A percentile compares a stretch with the other conserved stretches of the same genome.
phyloP scores from a whole-genome alignment of 495 filamentous ascomycete genomes.

The Recurvomyces mirabilis region DNA sequence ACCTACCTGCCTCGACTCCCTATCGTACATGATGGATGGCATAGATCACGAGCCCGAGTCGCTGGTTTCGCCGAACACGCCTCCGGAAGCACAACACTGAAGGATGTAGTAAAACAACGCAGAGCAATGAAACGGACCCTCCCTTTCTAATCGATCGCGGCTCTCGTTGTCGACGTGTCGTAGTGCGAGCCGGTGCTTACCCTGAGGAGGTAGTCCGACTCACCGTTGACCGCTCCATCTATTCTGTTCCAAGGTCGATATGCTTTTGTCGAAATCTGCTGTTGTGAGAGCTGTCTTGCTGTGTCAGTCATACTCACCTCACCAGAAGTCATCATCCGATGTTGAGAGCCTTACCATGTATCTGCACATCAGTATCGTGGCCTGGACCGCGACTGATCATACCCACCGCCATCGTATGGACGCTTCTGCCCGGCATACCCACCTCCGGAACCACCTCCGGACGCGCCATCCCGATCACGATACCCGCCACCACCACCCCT shows the following conservation, averaged over 20 bases:
- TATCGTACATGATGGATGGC: too few relatives aligned
- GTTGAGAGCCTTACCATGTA: slow-evolving; percentile 7
- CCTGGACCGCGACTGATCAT: slow-evolving; percentile 38
- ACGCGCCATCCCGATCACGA: slow-evolving; percentile 42
- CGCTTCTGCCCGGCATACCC: slow-evolving; percentile 52
- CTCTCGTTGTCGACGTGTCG: neutral
- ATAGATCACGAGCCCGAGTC: too few relatives aligned
- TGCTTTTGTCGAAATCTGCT: neutral
- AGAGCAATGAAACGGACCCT: slow-evolving; percentile 17
- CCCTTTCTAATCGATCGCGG: slow-evolving; percentile 1
- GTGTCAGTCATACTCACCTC: slow-evolving; percentile 22
- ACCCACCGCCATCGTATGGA: slow-evolving; percentile 40
- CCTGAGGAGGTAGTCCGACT: slow-evolving; percentile 24
- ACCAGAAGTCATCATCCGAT: neutral
- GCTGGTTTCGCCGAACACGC: too few relatives aligned
- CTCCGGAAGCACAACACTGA: too few relatives aligned
- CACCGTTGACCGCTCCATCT: slow-evolving; percentile 13
- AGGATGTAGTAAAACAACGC: too few relatives aligned
- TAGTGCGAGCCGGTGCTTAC: slow-evolving; percentile 18
- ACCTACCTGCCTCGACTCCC: too few relatives aligned
- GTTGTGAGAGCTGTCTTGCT: slow-evolving; percentile 4
- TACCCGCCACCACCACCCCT: slow-evolving; percentile 46
- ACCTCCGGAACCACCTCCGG: slow-evolving; percentile 37
- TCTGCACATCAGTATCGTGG: slow-evolving; percentile 27
- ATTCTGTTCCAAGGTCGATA: neutral